These are phyloP conservation scores for Euphorbia schlechtendalii DNA, from an alignment of 441 rosid genomes.

Conservation along the genomic window DNA sequence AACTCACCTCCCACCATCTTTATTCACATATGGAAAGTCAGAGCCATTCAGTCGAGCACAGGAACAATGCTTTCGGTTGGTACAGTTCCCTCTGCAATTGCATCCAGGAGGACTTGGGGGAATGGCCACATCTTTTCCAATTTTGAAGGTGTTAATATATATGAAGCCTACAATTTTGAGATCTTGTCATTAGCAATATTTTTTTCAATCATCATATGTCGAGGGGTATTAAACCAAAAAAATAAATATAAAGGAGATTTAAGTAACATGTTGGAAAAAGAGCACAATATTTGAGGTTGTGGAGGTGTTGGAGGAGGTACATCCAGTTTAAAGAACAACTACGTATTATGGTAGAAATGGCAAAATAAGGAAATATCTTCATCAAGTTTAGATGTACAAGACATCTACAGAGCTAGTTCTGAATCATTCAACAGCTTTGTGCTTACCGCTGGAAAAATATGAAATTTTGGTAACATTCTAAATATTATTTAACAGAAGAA, in stretches of 20 bases:
- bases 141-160: constrained; percentile 32
- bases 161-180: constrained; percentile 37
- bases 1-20: constrained; percentile 48
- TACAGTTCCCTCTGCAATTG: constrained; percentile 44
- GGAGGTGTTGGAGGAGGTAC: neutral
- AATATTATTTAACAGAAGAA: neutral
- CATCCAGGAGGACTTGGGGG: constrained; percentile 38
- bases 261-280: neutral
- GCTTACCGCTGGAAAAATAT: neutral
- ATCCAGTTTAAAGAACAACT: constrained; percentile 4
- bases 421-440: neutral
- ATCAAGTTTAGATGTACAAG: neutral
- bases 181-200: neutral
- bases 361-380: constrained; percentile 4
- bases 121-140: constrained; percentile 27
- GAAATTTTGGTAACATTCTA: neutral
- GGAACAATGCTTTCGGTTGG: constrained; percentile 35
- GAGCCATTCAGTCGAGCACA: constrained; percentile 53
- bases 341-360: neutral
- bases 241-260: neutral
- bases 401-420: neutral
- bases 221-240: neutral
- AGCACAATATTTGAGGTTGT: neutral
- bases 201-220: constrained; percentile 2
- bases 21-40: constrained; percentile 44